phyloP scores from a whole-genome alignment of 495 filamentous ascomycete genomes.

The Corynascus novoguineensis region DNA sequence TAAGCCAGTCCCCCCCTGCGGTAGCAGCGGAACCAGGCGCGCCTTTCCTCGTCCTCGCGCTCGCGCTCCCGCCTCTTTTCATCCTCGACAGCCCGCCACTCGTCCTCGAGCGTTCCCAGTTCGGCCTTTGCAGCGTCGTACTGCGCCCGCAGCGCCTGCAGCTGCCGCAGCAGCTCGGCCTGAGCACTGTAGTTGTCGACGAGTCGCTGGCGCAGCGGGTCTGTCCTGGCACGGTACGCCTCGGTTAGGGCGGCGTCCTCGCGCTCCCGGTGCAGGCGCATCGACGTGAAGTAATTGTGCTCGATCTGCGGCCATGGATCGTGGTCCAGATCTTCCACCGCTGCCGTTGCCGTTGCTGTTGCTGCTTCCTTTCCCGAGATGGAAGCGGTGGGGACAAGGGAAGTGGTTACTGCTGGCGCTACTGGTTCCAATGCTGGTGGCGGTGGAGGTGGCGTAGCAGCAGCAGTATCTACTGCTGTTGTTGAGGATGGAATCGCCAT shows the following conservation, averaged over 20 bases:
- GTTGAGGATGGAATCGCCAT: no score
- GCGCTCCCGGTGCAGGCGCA: constrained; percentile 5
- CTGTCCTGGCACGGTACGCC: background rate
- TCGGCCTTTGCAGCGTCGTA: background rate
- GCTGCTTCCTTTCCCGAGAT: background rate
- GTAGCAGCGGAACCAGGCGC: constrained; percentile 10
- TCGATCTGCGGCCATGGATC: constrained; percentile 27
- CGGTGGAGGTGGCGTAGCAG: no score
- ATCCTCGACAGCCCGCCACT: background rate
- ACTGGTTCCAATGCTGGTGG: background rate
- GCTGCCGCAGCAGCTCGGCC: constrained; percentile 4
- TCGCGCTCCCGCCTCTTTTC: background rate
- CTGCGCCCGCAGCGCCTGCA: constrained; percentile 1
- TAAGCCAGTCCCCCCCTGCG: constrained; percentile 8
- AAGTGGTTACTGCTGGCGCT: background rate
- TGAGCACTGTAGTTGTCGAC: constrained; percentile 12
- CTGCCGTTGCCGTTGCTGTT: background rate
- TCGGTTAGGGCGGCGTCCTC: constrained; percentile 19
- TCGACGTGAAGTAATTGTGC: constrained; percentile 24
- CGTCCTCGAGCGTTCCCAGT: background rate
- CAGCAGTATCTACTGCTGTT: no score
- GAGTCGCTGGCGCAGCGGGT: background rate
- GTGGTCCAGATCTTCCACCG: no score
- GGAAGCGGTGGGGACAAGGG: no score
- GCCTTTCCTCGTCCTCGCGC: constrained; percentile 13